Conservation (phyloP, 805 yeast species). For the Clavispora asparagi region DNA sequence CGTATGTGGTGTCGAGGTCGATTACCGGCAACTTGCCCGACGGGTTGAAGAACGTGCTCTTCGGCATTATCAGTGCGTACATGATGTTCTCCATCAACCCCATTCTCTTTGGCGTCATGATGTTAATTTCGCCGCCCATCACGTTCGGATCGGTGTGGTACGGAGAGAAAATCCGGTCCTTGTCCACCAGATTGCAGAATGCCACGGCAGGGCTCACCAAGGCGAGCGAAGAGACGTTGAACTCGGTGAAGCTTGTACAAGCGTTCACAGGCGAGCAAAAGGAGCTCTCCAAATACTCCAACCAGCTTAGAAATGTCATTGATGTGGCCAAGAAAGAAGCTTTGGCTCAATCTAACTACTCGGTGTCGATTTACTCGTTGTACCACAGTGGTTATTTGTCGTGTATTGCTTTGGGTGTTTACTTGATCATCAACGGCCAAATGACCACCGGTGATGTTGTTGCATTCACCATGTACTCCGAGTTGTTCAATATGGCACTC, state of each 20-base stretch:
- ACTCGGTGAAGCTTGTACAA: constrained; percentile 38
- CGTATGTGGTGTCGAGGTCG: constrained; percentile 41
- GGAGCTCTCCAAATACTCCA: constrained; percentile 35
- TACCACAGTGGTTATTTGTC: constrained; percentile 40
- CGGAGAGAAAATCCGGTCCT: constrained; percentile 38
- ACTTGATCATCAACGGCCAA: constrained; percentile 36
- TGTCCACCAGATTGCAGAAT: constrained; percentile 38
- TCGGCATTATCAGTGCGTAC: constrained; percentile 37
- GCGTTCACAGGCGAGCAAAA: constrained; percentile 41
- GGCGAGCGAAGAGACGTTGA: constrained; percentile 39
- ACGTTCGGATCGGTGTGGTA: constrained; percentile 42
- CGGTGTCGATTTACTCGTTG: constrained; percentile 37
- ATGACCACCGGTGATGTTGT: constrained; percentile 47
- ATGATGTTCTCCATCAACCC: constrained; percentile 44
- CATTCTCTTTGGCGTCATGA: constrained; percentile 37
- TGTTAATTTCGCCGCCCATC: constrained; percentile 41
- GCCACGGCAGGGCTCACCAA: constrained; percentile 42
- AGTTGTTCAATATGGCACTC: constrained; percentile 39
- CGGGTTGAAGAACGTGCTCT: constrained; percentile 39
- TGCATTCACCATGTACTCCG: constrained; percentile 43
- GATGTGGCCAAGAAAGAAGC: constrained; percentile 41
- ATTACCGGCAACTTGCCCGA: constrained; percentile 41
- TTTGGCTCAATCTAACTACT: constrained; percentile 39
- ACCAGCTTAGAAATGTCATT: constrained; percentile 35
- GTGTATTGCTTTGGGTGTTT: constrained; percentile 39